Conservation (phyloP, 2,329 filamentous ascomycete genomes). For the Aureobasidium sp. region DNA sequence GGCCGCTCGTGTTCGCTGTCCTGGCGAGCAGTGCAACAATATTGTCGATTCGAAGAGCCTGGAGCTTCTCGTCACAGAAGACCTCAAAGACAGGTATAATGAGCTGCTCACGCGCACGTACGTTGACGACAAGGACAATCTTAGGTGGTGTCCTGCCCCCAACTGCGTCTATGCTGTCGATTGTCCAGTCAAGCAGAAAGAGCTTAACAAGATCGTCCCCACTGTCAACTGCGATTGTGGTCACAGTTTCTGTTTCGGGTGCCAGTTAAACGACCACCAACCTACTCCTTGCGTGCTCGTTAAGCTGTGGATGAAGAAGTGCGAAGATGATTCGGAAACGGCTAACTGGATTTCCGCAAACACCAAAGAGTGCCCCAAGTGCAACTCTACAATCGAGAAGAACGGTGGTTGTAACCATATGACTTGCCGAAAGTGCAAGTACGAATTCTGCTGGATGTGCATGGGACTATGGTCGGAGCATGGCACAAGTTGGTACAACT, state of each 20-base stretch:
- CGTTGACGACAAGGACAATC: constrained; percentile 89
- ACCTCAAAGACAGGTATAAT: constrained; percentile 62
- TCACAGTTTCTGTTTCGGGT: constrained; percentile 94
- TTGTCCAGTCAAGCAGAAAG: constrained; percentile 78
- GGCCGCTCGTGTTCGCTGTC: constrained; percentile 88
- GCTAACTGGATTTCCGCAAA: constrained; percentile 99
- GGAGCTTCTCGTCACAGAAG: constrained; percentile 58
- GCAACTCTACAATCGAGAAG: constrained; percentile 96
- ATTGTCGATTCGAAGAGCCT: constrained; percentile 88
- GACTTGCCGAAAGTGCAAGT: constrained; percentile 91
- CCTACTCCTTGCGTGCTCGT: constrained; percentile 86
- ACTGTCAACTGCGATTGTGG: constrained; percentile 81
- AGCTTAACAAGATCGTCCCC: constrained; percentile 75
- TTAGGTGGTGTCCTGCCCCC: constrained; percentile 98
- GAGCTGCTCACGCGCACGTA: constrained; percentile 86
- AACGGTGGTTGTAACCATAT: constrained; percentile 98
- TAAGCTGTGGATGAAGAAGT: constrained; percentile 96
- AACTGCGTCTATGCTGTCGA: constrained; percentile 92
- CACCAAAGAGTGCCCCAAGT: constrained; percentile 96
- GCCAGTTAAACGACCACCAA: constrained; percentile 80
- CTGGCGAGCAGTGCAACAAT: constrained; percentile 74
- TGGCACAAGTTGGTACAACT: constrained; percentile 99
- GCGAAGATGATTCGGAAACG: constrained; percentile 94
- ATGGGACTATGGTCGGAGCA: constrained; percentile 99
- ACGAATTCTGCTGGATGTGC: constrained; percentile 99